These are phyloP conservation scores for Xylaria sp. DNA, from an alignment of 2,329 filamentous ascomycete species.

Conservation along the genomic window DNA sequence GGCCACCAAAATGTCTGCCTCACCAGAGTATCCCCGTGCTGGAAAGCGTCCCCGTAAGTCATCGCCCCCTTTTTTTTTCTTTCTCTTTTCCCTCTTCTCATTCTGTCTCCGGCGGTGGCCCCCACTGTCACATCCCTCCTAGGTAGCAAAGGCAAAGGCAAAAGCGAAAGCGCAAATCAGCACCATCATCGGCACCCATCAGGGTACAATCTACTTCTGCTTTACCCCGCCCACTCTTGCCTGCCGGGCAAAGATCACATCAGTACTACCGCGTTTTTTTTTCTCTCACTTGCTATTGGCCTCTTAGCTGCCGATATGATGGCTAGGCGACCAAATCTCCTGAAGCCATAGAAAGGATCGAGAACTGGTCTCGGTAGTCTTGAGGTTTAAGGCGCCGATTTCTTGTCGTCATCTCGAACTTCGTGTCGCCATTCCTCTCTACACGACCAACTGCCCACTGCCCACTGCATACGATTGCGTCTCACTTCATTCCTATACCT, in stretches of 20 bases:
- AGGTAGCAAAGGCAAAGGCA: background rate
- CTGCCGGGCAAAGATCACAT: background rate
- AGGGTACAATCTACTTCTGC: slow-evolving; percentile 6
- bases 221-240: background rate
- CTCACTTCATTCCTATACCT: background rate
- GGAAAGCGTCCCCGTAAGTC: slow-evolving; percentile 41
- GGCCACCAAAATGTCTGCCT: slow-evolving; percentile 31
- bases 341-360: background rate
- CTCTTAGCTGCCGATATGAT: background rate
- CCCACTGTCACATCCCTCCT: background rate
- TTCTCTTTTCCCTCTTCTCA: background rate
- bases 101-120: background rate
- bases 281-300: background rate
- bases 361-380: background rate
- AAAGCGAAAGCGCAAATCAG: background rate
- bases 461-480: background rate
- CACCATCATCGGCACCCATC: background rate
- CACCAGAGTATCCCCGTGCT: slow-evolving; percentile 37
- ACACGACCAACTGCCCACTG: no score
- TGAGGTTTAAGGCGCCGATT: background rate
- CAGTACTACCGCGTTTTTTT: background rate
- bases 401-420: background rate
- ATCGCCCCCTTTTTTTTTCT: background rate
- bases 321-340: background rate
- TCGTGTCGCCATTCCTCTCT: background rate